phyloP scores from a whole-genome alignment of 2,329 filamentous ascomycete species.

The Epichloe gansuensis region DNA sequence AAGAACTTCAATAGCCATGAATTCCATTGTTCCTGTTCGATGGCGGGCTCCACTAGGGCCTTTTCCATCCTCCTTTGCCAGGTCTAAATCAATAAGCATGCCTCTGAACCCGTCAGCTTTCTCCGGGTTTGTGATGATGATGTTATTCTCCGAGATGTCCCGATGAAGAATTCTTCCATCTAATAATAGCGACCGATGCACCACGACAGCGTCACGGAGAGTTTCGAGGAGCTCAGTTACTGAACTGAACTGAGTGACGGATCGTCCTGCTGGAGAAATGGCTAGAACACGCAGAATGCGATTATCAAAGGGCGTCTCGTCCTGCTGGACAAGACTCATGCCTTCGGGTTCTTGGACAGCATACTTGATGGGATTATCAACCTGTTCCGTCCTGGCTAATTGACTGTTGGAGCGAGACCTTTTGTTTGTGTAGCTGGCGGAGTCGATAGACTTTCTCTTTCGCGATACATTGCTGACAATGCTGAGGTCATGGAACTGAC shows the following conservation, averaged over 20 bases:
- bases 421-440: background rate
- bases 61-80: too few species aligned
- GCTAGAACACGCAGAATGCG: constrained; percentile 2
- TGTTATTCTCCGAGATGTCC: too few species aligned
- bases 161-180: too few species aligned
- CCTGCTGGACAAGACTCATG: constrained; percentile 1
- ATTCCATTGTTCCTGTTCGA: too few species aligned
- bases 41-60: too few species aligned
- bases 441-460: background rate
- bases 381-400: background rate
- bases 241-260: constrained; percentile 5
- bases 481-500: background rate
- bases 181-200: too few species aligned
- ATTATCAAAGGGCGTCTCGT: background rate
- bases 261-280: background rate
- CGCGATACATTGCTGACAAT: background rate
- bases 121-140: too few species aligned
- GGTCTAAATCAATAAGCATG: too few species aligned
- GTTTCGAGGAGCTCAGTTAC: constrained; percentile 4
- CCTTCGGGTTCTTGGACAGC: constrained; percentile 1
- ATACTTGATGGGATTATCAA: background rate
- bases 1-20: too few species aligned
- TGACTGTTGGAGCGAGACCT: constrained; percentile 1
- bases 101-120: too few species aligned
- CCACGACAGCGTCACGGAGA: constrained; percentile 5